Evolutionary conservation across 345 rosid species (phyloP).

Genomic region (Hirschfeldia incana): DNA sequence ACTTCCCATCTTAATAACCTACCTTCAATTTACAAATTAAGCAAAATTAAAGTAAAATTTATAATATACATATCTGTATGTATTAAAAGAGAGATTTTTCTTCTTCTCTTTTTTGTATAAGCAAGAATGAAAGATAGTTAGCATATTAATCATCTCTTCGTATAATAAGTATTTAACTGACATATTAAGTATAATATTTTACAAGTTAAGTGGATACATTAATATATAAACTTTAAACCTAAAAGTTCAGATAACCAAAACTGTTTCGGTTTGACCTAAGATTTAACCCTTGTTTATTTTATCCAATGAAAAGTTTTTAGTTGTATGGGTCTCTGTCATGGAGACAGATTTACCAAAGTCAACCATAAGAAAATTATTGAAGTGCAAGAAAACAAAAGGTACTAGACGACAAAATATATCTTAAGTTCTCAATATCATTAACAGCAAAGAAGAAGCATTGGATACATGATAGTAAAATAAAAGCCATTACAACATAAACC

Average conservation of each 20-base stretch:
- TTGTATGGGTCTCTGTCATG: constrained; percentile 23
- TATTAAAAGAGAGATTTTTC: background rate
- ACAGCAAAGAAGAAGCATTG: background rate
- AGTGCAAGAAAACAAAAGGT: constrained; percentile 24
- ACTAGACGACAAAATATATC: background rate
- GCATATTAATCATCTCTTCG: background rate
- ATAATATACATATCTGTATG: background rate
- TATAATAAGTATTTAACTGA: background rate
- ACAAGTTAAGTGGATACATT: background rate
- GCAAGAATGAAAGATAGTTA: background rate
- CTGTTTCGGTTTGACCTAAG: background rate
- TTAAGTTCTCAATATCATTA: background rate
- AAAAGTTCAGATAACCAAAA: background rate
- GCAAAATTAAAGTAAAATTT: background rate
- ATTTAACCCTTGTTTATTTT: background rate
- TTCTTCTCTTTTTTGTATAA: background rate
- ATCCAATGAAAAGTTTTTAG: background rate
- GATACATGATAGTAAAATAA: background rate
- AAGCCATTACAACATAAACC: background rate
- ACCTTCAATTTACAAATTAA: background rate
- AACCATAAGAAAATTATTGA: constrained; percentile 20
- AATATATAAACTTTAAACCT: background rate
- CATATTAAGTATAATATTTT: background rate
- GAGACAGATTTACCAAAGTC: constrained; percentile 27
- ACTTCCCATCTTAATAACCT: background rate